Evolutionary conservation across 192 early-diverging fungal species (phyloP), one percentile per base, ranked within the genome.

Genomic region (Jimgerdemannia flammicorona): DNA sequence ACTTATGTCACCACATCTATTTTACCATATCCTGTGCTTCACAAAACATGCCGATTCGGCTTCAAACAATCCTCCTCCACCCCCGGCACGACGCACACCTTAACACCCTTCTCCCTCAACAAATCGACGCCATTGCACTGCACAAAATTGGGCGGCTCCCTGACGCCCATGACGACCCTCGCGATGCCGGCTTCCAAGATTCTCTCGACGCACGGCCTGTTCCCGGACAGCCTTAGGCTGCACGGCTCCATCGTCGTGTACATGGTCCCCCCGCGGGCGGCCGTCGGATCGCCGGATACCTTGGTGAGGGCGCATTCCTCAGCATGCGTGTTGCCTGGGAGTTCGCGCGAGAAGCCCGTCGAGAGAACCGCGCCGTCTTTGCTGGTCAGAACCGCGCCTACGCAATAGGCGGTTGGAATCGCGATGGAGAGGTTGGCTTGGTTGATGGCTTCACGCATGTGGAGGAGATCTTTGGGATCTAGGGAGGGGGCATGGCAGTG

Each of bases 231-330:
- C 65, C 88, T 88, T 73, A 75, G 83, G 66, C 87, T 93, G 81
- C 97, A 99, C 0, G 97, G 97, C 78, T 99, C 97, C 97, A 99
- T 99, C 4, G 97, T 99, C 40, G 96, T 95, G 78, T 97, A 99
- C 79, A 97, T 91, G 19, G 91, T 93, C 4, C 87, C 77, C 20
- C 88, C 90, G 39, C 77, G 10, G 6, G 83, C 83, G 4, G 72
- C 40, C 4, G 39, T 44, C 4, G 59, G 40, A 18, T 72, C 68
- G 41, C 54, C 43, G 14, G 49, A 6, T 4, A 98, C 84, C 81
- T 99, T 99, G 64, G 83, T 67, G 4, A 99, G 85, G 42, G 91
- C 92, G 70, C 92, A 93, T 80, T 99, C 92, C 75, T 98, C 97
- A 4, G 98, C 96, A 77, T 99, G 98, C 4, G 95, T 97, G 80